phyloP scores from a whole-genome alignment of 2,329 filamentous ascomycete species.

The Fusarium heterosporum region DNA sequence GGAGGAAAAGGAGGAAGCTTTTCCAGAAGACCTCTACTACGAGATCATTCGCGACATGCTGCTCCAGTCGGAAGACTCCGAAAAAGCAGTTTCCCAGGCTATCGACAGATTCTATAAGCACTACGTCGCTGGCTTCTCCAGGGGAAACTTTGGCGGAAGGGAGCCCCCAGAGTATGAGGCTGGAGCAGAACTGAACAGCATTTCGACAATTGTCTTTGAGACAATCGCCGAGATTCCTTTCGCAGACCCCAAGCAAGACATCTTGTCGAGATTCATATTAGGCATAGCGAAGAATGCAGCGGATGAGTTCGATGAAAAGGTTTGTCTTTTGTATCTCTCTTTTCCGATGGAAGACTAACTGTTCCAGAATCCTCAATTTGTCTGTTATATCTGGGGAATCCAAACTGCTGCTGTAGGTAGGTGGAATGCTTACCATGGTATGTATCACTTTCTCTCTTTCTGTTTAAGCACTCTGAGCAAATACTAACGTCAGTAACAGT shows the following conservation, averaged over 20 bases:
- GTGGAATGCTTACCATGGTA: conserved; percentile 10
- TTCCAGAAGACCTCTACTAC: neutral
- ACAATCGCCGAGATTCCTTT: neutral
- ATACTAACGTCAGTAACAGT: neutral
- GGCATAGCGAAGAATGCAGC: neutral
- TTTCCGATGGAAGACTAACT: fast-evolving
- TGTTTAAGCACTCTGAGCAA: neutral
- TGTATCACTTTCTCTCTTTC: neutral
- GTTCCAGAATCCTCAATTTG: neutral
- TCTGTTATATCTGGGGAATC: conserved; percentile 5
- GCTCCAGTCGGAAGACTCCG: neutral
- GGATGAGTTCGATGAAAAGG: neutral
- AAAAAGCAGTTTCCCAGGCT: neutral
- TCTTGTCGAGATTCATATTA: neutral
- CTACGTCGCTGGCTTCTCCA: neutral
- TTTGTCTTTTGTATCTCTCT: fast-evolving
- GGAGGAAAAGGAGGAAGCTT: neutral
- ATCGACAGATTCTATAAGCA: neutral
- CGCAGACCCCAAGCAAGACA: neutral
- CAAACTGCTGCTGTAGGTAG: neutral
- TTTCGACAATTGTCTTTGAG: neutral
- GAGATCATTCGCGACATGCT: neutral
- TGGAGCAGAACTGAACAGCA: neutral
- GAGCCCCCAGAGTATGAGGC: neutral
- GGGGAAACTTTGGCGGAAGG: neutral